Evolutionary conservation across 148 eudicot genomes (phyloP), one percentile per base, ranked within the genome.

Genomic region (Simmondsia chinensis): DNA sequence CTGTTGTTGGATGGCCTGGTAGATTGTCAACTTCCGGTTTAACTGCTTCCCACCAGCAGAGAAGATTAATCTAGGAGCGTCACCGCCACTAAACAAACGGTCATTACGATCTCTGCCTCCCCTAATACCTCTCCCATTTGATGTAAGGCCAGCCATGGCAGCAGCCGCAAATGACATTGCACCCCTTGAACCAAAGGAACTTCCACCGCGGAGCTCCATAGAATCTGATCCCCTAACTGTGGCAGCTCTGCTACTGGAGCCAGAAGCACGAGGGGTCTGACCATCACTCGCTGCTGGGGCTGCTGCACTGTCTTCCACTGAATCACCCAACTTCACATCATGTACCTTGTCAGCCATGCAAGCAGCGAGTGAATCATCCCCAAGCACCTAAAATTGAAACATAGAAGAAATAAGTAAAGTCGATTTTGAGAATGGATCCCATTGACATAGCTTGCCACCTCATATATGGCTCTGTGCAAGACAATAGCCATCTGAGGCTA

Each of bases 121-220:
- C 60, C 85, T 73, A 12, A 77, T 55, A 39, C 87, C 96, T 65
- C 91, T 70, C 30, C 79, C 78, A 58, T 79, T 93, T 33, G 97
- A 76, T 37, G 86, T 75, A 57, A 93, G 82, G 33, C 99, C 99
- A 56, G 89, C 96, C 96, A 93, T 93, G 28, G 99, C 94, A 56
- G 99, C 89, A 43, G 99, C 99, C 39, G 99, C 96, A 75, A 86
- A 93, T 22, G 99, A 86, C 99, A 93, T 79, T 47, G 96, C 81
- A 65, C 94, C 94, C 66, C 96, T 75, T 37, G 99, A 86, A 53
- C 87, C 94, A 53, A 65, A 74, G 47, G 82, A 68, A 30, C 68
- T 59, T 13, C 78, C 95, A 54, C 72, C 70, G 36, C 76, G 69
- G n/a, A 78, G 65, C 39, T 81, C 93, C 0, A 67, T 58, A 19